phyloP scores from a whole-genome alignment of 495 filamentous ascomycete species.

The Tuber brumale region DNA sequence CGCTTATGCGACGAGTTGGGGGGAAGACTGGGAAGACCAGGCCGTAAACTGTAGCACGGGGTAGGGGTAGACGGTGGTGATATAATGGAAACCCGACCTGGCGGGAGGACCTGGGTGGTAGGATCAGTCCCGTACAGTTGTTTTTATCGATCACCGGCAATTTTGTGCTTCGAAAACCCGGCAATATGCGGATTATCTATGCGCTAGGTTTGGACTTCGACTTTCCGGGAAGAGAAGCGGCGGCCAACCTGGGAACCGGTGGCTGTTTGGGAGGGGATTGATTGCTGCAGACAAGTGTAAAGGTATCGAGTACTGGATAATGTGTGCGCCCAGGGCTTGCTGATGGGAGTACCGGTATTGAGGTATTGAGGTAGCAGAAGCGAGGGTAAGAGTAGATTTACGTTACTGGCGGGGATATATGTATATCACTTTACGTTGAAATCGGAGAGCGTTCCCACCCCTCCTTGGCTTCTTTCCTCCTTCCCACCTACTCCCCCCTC shows the following conservation, averaged over 20 bases:
- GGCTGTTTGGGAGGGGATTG: not conserved
- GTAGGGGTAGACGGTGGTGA: not conserved
- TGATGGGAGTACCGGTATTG: not conserved
- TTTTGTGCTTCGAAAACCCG: not conserved
- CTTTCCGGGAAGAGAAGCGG: not conserved
- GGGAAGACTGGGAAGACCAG: not conserved
- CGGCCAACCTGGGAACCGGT: not conserved
- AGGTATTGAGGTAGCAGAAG: not conserved
- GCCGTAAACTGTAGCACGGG: not conserved
- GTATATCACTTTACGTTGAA: not conserved
- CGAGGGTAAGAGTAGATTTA: not conserved
- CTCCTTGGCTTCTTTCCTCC: not conserved
- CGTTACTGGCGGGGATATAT: not conserved
- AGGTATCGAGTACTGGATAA: not conserved
- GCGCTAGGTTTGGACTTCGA: not conserved
- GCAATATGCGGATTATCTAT: constrained; percentile 1
- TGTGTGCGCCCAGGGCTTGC: not conserved
- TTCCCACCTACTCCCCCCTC: not conserved
- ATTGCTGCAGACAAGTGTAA: not conserved
- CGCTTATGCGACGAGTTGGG: not conserved
- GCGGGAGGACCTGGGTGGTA: not conserved
- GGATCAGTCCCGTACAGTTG: not conserved
- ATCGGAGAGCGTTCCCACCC: not conserved
- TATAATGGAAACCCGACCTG: not conserved
- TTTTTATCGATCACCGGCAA: not conserved